Percentiles rank a stretch among this genome's conserved stretches.
Conservation (phyloP, 306 rosid species). For the Medicago arabica region DNA sequence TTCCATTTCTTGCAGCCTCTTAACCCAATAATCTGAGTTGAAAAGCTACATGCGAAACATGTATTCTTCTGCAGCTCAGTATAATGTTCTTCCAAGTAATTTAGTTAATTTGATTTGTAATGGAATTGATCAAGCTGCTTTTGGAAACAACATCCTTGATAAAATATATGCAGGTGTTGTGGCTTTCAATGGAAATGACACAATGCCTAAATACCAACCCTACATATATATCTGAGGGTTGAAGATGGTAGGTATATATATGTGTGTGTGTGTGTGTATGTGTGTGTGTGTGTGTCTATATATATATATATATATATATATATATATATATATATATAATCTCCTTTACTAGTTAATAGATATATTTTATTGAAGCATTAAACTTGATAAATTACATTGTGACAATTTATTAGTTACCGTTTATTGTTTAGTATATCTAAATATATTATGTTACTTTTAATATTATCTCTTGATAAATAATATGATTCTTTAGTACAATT, state of each 20-base stretch:
- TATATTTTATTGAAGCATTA: neutral
- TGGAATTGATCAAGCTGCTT: conserved; percentile 59
- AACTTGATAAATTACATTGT: too few species aligned
- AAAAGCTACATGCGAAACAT: too few species aligned
- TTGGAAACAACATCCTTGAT: conserved; percentile 42
- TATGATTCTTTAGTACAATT: neutral
- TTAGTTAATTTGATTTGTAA: conserved; percentile 60
- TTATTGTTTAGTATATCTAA: too few species aligned
- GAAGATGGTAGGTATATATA: neutral
- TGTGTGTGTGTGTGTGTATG: too few species aligned
- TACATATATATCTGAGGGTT: neutral
- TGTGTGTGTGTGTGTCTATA: too few species aligned
- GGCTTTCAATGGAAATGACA: conserved; percentile 14
- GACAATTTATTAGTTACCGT: too few species aligned
- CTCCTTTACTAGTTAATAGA: neutral
- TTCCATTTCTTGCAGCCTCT: too few species aligned
- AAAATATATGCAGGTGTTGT: conserved; percentile 66
- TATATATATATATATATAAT: too few species aligned
- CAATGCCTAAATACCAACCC: neutral
- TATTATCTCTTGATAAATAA: neutral
- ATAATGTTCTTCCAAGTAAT: neutral
- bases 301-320: too few species aligned
- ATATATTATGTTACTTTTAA: too few species aligned
- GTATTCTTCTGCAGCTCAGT: neutral
- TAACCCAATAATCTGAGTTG: neutral